A percentile compares a stretch with the other conserved stretches of the same genome.
These are phyloP conservation scores for Stenogyne calaminthoides DNA, from an alignment of 305 asterid species.

Conservation along the genomic window DNA sequence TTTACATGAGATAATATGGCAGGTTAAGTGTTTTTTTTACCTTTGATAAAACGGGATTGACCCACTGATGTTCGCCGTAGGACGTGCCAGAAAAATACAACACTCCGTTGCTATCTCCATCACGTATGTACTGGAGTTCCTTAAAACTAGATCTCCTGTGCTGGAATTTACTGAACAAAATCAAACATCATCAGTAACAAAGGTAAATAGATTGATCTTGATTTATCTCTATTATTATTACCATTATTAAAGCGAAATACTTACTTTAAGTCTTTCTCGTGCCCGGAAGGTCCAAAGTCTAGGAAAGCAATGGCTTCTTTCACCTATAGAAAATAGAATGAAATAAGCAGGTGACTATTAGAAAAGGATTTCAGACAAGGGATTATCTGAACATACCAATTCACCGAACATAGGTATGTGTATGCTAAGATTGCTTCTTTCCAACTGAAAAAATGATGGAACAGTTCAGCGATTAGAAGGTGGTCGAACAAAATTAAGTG, in stretches of 20 bases:
- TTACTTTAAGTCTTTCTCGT: constrained; percentile 57
- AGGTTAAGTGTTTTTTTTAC: constrained; percentile 35
- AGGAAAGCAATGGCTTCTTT: constrained; percentile 70
- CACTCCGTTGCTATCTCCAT: constrained; percentile 95
- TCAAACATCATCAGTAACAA: constrained; percentile 21
- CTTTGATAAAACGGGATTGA: constrained; percentile 89
- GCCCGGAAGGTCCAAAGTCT: constrained; percentile 53
- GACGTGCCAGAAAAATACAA: constrained; percentile 92
- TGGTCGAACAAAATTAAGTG: constrained; percentile 1
- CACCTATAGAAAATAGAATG: constrained; percentile 52
- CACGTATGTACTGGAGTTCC: constrained; percentile 91
- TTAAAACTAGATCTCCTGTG: constrained; percentile 87
- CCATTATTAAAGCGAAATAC: constrained; percentile 25
- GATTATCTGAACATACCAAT: constrained; percentile 52
- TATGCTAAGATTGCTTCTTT: constrained; percentile 64
- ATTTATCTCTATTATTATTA: background rate
- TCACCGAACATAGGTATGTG: constrained; percentile 50
- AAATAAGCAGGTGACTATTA: background rate
- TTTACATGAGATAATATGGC: background rate
- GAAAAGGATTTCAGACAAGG: constrained; percentile 14
- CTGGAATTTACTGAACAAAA: constrained; percentile 55
- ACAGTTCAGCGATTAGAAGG: constrained; percentile 13
- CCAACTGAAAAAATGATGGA: constrained; percentile 61
- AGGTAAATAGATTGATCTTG: background rate
- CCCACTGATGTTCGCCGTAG: constrained; percentile 94